Evolutionary conservation across 345 rosid genomes (phyloP), one percentile per base, ranked within the genome.

Genomic region (Melaleuca quinquenervia): DNA sequence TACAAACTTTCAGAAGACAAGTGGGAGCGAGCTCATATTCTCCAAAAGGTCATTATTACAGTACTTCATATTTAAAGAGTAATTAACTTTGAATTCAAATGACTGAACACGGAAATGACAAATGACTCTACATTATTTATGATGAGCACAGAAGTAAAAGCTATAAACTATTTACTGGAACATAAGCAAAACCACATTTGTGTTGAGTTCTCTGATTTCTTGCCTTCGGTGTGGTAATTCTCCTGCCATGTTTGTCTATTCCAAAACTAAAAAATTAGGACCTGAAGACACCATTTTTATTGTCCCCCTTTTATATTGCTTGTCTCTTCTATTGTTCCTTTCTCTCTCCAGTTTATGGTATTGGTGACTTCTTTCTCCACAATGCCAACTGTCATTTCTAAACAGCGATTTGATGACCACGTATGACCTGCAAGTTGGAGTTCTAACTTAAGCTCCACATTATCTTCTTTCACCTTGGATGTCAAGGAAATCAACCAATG

Each of bases 21-120:
- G 82, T 97, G 99, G 99, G 95, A 96, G 92, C 95, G 90, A 91
- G 88, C 93, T 32, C 96, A 97, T 92, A 93, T 96, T 87, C 98
- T 97, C 78, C 95, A 93, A 80, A 96, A 95, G 97, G 99, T 94
- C 86, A 36, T 58, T 85, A 24, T 49, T 62, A 44, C 60, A 32
- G 58, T n/a, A 51, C 58, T 62, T 36, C 52, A 27, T 48, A 5
- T 18, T 56, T 16, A 49, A 82, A 62, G 56, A 50, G 29, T 54
- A 51, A 83, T 20, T 18, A 24, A 53, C 41, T 58, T 44, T 44
- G 18, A 60, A 8, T 85, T 80, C 3, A 26, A 29, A 29, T 49
- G 52, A 16, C n/a, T 85, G 74, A 50, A 50, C n/a, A 29, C 22
- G 7, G 49, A 50, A 56, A 32, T 52, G 45, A 48, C 18, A 75